Evolutionary conservation across 2,329 filamentous ascomycete genomes (phyloP).

Genomic region (Fusarium sulawesiense): DNA sequence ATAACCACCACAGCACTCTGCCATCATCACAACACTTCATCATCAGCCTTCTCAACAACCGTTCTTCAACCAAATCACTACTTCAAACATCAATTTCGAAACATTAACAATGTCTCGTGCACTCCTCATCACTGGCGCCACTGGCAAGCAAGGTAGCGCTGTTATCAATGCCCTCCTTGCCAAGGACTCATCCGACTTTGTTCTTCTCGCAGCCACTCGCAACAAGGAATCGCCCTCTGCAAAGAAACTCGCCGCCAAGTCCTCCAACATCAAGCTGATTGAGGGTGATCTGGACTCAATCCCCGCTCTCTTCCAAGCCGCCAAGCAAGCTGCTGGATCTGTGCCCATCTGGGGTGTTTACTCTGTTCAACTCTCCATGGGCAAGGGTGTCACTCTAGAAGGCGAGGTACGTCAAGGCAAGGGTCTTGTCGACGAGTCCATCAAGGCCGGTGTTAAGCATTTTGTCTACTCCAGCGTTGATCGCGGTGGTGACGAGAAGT

Average conservation of each 20-base stretch:
- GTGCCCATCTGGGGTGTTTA: slow-evolving; percentile 30
- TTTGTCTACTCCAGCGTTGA: slow-evolving; percentile 50
- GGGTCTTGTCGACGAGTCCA: slow-evolving; percentile 21
- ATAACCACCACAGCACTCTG: not conserved
- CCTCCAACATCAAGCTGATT: slow-evolving; percentile 10
- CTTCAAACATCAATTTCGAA: accelerated
- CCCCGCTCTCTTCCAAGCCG: slow-evolving; percentile 22
- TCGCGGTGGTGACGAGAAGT: slow-evolving; percentile 42
- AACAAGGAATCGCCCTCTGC: slow-evolving; percentile 14
- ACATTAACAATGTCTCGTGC: slow-evolving; percentile 25
- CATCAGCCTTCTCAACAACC: not conserved
- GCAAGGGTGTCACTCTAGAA: slow-evolving; percentile 22
- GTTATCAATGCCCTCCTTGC: slow-evolving; percentile 24
- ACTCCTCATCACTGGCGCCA: slow-evolving; percentile 30
- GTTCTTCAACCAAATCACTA: accelerated
- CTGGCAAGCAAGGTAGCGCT: slow-evolving; percentile 31
- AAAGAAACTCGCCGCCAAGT: slow-evolving; percentile 15
- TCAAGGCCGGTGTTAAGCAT: slow-evolving; percentile 25
- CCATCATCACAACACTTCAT: too few relatives aligned
- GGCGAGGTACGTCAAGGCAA: slow-evolving; percentile 30
- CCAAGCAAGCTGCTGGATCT: slow-evolving; percentile 21
- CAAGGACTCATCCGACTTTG: slow-evolving; percentile 14
- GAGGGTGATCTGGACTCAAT: slow-evolving; percentile 21
- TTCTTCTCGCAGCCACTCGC: slow-evolving; percentile 27
- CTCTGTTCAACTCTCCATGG: slow-evolving; percentile 30